Evolutionary conservation across 2,329 filamentous ascomycete genomes (phyloP), one percentile per base, ranked within the genome.

Genomic region (Colletotrichum plurivorum): DNA sequence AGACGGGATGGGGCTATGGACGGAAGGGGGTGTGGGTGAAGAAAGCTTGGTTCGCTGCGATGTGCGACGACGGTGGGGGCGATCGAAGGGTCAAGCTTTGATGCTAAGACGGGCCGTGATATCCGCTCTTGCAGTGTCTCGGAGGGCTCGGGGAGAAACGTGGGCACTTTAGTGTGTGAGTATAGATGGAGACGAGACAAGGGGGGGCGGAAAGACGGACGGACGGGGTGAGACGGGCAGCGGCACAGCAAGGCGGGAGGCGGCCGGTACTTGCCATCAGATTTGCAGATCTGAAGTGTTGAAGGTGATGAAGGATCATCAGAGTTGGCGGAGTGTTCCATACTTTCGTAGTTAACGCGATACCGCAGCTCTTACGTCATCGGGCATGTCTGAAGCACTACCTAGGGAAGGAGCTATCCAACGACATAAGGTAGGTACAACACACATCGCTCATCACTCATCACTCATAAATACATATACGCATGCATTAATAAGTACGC

Each of bases 61-160:
- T 52, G 7, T 15, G 22, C 16, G 49, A 31, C 10, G 16, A 49
- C 49, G 39, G 53, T 52, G 53, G 65, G 39, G 60, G 31, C 46
- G 64, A 69, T 60, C 61, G 7, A 54, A 41, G 39, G 27, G 55
- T 69, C 66, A 66, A 66, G 66, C 66, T 69, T 69, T 51, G 62
- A 66, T 66, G 62, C 55, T 46, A 56, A n/a, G 62, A 66, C 62
- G 62, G 66, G 54, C 62, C 62, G 49, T 60, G 43, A 46, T 52
- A 52, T 22, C 62, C 62, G 62, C 66, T 56, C 27, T 46, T 9
- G 31, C 31, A 36, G 31, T 15, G 15, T 55, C 66, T 66, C 66
- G 66, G 66, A 60, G 55, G 27, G 31, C 62, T 60, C 66, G 62
- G 66, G 56, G 55, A 69, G 43, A 61, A 45, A 39, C 57, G 39